Percentiles rank a stretch among this genome's conserved stretches.
Conservation (phyloP, 2,329 filamentous ascomycete species). For the Diplodia corticola region DNA sequence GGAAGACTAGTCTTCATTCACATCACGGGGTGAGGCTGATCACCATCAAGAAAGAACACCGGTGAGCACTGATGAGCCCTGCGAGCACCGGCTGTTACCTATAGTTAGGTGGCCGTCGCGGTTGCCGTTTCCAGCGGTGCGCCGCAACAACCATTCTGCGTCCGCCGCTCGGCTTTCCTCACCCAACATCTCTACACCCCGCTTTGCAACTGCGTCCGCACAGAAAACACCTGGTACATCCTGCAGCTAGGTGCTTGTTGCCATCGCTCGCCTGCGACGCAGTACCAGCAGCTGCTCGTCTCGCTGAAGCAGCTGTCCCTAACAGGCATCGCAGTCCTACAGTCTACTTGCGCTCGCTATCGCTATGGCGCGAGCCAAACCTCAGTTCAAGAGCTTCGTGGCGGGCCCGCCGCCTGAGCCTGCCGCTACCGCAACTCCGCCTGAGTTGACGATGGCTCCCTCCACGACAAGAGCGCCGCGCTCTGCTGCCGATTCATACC, state of each 20-base stretch:
- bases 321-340: not conserved
- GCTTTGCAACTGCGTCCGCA: not conserved
- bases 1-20: not conserved
- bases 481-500: not conserved
- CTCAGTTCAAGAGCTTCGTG: not conserved
- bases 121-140: not conserved
- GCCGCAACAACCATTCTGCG: not conserved
- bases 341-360: not conserved
- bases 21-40: not conserved
- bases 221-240: not conserved
- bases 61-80: not conserved
- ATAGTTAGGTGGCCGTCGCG: not conserved
- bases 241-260: not conserved
- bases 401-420: not conserved
- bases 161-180: not conserved
- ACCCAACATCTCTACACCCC: not conserved
- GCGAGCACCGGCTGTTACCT: not conserved
- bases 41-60: not conserved
- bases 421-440: no score
- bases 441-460: no score
- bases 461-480: no score
- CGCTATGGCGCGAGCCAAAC: not conserved
- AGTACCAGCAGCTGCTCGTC: not conserved
- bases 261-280: not conserved
- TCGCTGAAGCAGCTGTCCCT: not conserved